Evolutionary conservation across 2,329 filamentous ascomycete genomes (phyloP), one percentile per base, ranked within the genome.

Genomic region (Pseudogymnoascus sp.): DNA sequence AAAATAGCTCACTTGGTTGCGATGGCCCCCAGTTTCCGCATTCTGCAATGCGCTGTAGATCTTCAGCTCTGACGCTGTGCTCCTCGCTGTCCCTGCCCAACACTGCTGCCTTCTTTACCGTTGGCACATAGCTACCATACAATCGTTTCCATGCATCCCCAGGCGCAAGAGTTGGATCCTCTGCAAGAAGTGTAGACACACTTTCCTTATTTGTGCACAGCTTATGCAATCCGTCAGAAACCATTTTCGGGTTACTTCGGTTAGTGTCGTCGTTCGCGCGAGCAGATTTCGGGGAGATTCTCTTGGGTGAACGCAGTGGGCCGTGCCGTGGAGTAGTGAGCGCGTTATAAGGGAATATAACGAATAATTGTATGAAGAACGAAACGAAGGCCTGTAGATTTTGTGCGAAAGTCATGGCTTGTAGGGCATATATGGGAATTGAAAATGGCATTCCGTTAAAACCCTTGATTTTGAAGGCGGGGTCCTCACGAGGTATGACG

Each of bases 21-120:
- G 78, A 77, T 0, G 77, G 68, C 0, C 85, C 86, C 82, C 87
- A 92, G 58, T 80, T 82, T 1, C 88, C 88, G 68, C 86, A 90
- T 60, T 76, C 68, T 6, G 73, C 72, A 1, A 84, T 84, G 45
- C 74, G 76, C 37, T 81, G 71, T 23, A 88, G 68, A 28, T 80
- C 77, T 55, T 79, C 75, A 2, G 64, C 58, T 18, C 67, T 66
- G 18, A 61, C 38, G 3, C 61, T 57, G 57, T 64, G 62, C 38
- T 69, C 41, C 62, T 64, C 6, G 67, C 64, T 13, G 61, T 64
- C 8, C 57, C 59, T 7, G 58, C 62, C 34, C 62, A 65, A n/a
- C 63, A 65, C 18, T 67, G 63, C 23, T 64, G 12, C 15, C 9
- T 10, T 28, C 41, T 30, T 59, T 13, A 18, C 18, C 55, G 63